Percentiles rank a stretch among this genome's conserved stretches.
Evolutionary conservation across 2,329 filamentous ascomycete species (phyloP).

Genomic region (Coniochaeta sp.): DNA sequence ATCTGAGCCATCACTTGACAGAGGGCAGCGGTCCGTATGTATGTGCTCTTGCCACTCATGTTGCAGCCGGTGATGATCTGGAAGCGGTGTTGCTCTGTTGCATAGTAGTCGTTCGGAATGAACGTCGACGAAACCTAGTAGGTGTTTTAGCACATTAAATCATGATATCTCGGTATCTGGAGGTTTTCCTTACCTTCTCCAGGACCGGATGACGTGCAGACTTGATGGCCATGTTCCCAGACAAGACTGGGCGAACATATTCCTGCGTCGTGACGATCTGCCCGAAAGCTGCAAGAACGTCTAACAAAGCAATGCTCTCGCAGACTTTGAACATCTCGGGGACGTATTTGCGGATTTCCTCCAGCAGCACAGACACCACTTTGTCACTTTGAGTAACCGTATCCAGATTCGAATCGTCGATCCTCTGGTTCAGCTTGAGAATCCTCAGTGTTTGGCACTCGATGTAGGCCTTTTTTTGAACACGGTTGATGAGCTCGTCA

Average conservation of each 20-base stretch:
- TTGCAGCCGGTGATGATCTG: conserved; percentile 95
- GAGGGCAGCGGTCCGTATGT: conserved; percentile 78
- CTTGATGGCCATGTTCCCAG: conserved; percentile 57
- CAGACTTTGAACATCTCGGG: conserved; percentile 74
- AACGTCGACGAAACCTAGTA: conserved; percentile 38
- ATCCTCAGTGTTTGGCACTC: conserved; percentile 85
- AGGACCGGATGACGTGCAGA: conserved; percentile 62
- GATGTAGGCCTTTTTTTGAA: conserved; percentile 64
- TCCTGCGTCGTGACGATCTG: conserved; percentile 59
- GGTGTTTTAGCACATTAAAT: not conserved
- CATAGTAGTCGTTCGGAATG: conserved; percentile 86
- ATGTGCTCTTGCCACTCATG: conserved; percentile 97
- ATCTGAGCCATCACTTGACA: conserved; percentile 91
- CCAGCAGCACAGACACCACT: conserved; percentile 64
- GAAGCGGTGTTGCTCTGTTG: conserved; percentile 71
- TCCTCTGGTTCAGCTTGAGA: conserved; percentile 71
- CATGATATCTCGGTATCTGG: no score
- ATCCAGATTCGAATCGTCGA: conserved; percentile 76
- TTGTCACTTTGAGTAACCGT: conserved; percentile 77
- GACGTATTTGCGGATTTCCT: conserved; percentile 64
- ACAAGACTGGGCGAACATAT: conserved; percentile 58
- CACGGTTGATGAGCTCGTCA: conserved; percentile 68
- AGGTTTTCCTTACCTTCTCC: conserved; percentile 57
- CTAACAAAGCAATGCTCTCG: conserved; percentile 78
- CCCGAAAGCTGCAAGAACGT: conserved; percentile 76